Percentiles rank a stretch among this genome's conserved stretches.
phyloP scores from a whole-genome alignment of 2,329 filamentous ascomycete genomes.

The Fusarium graminum region DNA sequence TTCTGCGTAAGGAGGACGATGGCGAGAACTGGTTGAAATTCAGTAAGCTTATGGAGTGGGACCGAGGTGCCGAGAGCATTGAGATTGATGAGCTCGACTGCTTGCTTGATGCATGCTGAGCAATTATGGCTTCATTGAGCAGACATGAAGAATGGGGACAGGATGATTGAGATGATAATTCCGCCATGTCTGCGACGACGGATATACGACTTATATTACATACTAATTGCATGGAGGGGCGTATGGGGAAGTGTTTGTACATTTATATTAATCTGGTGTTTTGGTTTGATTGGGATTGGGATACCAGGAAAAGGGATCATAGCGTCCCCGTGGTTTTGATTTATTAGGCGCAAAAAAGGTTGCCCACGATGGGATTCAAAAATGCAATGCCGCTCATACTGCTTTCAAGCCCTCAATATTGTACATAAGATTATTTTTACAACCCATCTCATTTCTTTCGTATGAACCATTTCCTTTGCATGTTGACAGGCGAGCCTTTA shows the following conservation, averaged over 20 bases:
- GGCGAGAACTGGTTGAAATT: constrained; percentile 58
- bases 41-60: constrained; percentile 64
- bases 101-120: constrained; percentile 80
- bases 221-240: constrained; percentile 47
- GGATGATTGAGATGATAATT: constrained; percentile 43
- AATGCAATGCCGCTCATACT: constrained; percentile 49
- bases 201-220: constrained; percentile 42
- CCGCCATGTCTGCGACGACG: constrained; percentile 46
- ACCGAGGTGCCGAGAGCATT: constrained; percentile 85
- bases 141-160: constrained; percentile 40
- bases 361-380: constrained; percentile 32
- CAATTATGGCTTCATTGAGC: constrained; percentile 29
- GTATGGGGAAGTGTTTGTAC: constrained; percentile 51
- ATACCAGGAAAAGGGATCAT: constrained; percentile 43
- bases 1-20: constrained; percentile 56
- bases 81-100: constrained; percentile 94
- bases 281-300: constrained; percentile 40
- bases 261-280: constrained; percentile 48
- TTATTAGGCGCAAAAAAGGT: constrained; percentile 41
- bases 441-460: constrained; percentile 39
- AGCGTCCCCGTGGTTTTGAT: constrained; percentile 35
- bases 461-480: constrained; percentile 6
- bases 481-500: constrained; percentile 24
- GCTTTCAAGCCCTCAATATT: constrained; percentile 41
- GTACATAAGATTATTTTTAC: constrained; percentile 46